phyloP scores from a whole-genome alignment of 306 rosid species.

The Cicer chorassanicum region DNA sequence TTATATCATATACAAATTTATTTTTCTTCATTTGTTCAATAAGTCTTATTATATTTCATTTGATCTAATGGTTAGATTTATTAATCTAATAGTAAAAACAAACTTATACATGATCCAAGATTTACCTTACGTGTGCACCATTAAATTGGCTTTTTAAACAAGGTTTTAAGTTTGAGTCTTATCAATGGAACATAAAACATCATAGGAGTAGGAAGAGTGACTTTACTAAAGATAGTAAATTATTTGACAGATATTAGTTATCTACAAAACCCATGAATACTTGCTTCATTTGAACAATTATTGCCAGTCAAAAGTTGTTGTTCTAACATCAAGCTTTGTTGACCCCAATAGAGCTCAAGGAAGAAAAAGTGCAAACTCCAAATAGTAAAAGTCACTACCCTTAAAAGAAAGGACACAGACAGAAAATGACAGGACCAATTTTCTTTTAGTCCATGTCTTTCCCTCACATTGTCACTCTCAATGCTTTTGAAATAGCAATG shows the following conservation, averaged over 20 bases:
- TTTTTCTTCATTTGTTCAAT: too few relatives aligned
- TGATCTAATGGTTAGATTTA: too few relatives aligned
- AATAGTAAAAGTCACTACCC: slow-evolving; percentile 37
- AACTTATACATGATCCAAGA: too few relatives aligned
- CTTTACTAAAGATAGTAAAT: background rate
- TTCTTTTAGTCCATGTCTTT: slow-evolving; percentile 36
- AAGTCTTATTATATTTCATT: too few relatives aligned
- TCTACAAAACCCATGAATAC: background rate
- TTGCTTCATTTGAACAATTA: slow-evolving; percentile 20
- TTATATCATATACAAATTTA: too few relatives aligned
- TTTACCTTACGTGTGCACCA: too few relatives aligned
- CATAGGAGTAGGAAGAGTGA: background rate
- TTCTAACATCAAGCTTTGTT: slow-evolving; percentile 42
- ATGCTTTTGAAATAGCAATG: slow-evolving; percentile 26
- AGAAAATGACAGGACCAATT: slow-evolving; percentile 47
- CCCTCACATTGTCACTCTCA: slow-evolving; percentile 2
- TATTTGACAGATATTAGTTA: background rate
- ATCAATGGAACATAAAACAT: background rate
- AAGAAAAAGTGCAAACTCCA: slow-evolving; percentile 41
- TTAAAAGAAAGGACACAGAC: slow-evolving; percentile 34
- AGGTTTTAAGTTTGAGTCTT: background rate
- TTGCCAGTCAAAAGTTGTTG: slow-evolving; percentile 48
- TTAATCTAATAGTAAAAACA: too few relatives aligned
- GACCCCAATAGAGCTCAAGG: slow-evolving; percentile 41
- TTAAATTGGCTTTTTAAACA: background rate